phyloP scores from a whole-genome alignment of 352 stramenopile species.

The Globisporangium paroecandrum region DNA sequence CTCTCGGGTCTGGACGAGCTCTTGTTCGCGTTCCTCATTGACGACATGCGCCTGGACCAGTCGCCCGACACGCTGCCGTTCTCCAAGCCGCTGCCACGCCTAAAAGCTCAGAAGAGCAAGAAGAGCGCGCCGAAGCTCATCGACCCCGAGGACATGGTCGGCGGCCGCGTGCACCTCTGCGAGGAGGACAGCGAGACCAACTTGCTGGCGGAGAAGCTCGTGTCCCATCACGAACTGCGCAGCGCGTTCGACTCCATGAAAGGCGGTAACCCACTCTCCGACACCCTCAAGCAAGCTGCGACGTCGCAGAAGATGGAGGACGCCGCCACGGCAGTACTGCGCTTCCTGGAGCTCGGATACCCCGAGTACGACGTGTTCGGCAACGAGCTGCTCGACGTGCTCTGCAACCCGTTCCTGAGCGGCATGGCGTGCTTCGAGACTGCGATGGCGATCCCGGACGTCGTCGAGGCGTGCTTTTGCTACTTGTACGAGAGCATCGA shows the following conservation, averaged over 20 bases:
- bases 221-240: slow-evolving; percentile 71
- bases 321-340: slow-evolving; percentile 62
- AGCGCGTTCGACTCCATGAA: slow-evolving; percentile 69
- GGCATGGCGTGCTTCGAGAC: slow-evolving; percentile 84
- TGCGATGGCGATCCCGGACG: slow-evolving; percentile 75
- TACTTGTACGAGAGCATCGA: slow-evolving; percentile 76
- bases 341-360: slow-evolving; percentile 81
- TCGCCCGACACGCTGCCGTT: slow-evolving; percentile 72
- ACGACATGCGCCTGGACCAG: slow-evolving; percentile 65
- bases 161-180: slow-evolving; percentile 66
- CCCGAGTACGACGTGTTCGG: slow-evolving; percentile 84
- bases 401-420: slow-evolving; percentile 84
- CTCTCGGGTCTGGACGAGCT: slow-evolving; percentile 62
- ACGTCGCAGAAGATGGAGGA: slow-evolving; percentile 69
- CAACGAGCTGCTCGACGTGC: slow-evolving; percentile 62
- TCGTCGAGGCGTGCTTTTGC: slow-evolving; percentile 75
- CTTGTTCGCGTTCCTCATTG: slow-evolving; percentile 77
- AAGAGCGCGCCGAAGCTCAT: slow-evolving; percentile 68
- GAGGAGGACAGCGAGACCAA: slow-evolving; percentile 57
- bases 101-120: slow-evolving; percentile 44
- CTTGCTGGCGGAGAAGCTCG: slow-evolving; percentile 70
- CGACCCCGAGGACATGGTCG: slow-evolving; percentile 81
- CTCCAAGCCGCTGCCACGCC: slow-evolving; percentile 52
- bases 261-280: slow-evolving; percentile 71
- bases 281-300: slow-evolving; percentile 57